Evolutionary conservation across 257 asterid genomes (phyloP).

Genomic region (Forsythia suspensa): DNA sequence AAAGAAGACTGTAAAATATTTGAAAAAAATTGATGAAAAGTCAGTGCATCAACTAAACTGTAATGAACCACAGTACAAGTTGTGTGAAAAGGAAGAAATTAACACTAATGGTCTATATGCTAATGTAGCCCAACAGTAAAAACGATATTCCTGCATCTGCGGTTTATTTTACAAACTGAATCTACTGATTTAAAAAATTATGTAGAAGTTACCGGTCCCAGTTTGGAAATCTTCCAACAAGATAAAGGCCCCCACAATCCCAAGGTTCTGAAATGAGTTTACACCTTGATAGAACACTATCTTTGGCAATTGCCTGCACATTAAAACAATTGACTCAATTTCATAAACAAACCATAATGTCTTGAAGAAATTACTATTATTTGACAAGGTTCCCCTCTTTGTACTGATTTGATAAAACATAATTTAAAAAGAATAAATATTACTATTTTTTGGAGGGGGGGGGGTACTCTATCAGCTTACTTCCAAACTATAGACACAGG

Average conservation of each 20-base stretch:
- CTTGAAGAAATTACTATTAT: background rate
- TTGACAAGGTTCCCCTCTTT: background rate
- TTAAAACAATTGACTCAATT: constrained; percentile 16
- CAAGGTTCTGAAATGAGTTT: constrained; percentile 97
- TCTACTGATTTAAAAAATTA: background rate
- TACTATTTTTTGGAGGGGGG: background rate
- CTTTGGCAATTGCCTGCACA: constrained; percentile 92
- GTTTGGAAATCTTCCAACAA: constrained; percentile 94
- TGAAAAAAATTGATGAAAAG: background rate
- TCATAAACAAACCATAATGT: background rate
- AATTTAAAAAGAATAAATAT: background rate
- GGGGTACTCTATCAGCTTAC: background rate
- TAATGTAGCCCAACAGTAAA: constrained; percentile 1
- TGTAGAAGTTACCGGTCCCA: constrained; percentile 82
- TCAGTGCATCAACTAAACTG: background rate
- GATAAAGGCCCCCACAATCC: constrained; percentile 99
- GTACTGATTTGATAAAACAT: background rate
- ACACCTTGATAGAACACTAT: constrained; percentile 79
- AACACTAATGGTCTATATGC: constrained; percentile 4
- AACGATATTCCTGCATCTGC: constrained; percentile 11
- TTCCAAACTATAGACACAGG: background rate
- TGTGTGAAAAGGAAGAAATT: background rate
- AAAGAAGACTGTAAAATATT: background rate
- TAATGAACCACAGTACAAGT: background rate
- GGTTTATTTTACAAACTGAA: constrained; percentile 7